Evolutionary conservation across 805 yeast genomes (phyloP).

Genomic region (Lipomyces anomalus): DNA sequence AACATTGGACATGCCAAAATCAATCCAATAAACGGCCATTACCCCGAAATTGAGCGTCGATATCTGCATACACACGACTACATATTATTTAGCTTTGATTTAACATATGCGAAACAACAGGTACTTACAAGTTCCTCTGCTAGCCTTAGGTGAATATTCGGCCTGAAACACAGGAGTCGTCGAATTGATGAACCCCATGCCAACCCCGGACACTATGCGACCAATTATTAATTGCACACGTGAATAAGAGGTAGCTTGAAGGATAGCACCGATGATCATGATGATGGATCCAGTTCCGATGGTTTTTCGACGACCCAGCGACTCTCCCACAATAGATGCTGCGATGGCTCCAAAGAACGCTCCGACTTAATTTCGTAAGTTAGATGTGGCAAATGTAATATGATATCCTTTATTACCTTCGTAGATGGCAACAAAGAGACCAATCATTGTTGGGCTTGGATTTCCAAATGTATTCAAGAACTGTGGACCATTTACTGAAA

Average conservation of each 20-base stretch:
- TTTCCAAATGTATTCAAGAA: constrained; percentile 34
- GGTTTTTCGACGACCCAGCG: constrained; percentile 3
- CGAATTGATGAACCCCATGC: constrained; percentile 27
- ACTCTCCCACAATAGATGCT: constrained; percentile 37
- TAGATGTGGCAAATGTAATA: too few species aligned
- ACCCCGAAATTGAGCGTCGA: constrained; percentile 68
- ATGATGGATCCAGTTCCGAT: constrained; percentile 1
- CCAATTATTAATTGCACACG: constrained; percentile 63
- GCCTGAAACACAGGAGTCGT: constrained; percentile 77
- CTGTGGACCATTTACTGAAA: constrained; percentile 6
- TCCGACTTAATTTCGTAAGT: too few species aligned
- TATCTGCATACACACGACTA: constrained; percentile 65
- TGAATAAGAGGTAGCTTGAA: constrained; percentile 49
- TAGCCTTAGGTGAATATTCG: constrained; percentile 48
- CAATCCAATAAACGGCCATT: constrained; percentile 67
- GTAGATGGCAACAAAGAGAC: constrained; percentile 46
- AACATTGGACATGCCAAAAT: constrained; percentile 62
- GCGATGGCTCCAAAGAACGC: constrained; percentile 45
- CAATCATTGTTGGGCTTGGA: constrained; percentile 41
- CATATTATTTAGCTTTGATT: too few species aligned
- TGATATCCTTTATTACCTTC: too few species aligned
- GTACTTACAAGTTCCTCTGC: neutral
- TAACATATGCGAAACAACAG: neutral
- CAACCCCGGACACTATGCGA: constrained; percentile 42
- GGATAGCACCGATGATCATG: constrained; percentile 41